phyloP scores from a whole-genome alignment of 805 yeast genomes.

The Monosporozyma unispora region DNA sequence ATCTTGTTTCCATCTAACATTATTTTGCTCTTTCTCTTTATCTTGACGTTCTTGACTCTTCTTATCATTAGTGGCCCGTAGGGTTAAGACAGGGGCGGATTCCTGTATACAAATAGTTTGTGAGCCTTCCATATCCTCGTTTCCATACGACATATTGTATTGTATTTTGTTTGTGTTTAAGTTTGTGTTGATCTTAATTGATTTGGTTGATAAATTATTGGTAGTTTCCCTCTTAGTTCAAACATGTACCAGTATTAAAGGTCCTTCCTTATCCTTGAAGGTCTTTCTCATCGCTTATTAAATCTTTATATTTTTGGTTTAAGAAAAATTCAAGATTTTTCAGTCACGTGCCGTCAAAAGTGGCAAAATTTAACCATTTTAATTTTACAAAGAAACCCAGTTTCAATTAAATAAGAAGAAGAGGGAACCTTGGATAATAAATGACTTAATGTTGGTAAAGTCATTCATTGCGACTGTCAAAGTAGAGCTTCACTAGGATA shows the following conservation, averaged over 20 bases:
- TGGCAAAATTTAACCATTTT: neutral
- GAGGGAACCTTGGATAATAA: neutral
- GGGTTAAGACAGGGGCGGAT: slow-evolving; percentile 2
- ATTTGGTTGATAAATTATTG: neutral
- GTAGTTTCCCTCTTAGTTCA: too few relatives aligned
- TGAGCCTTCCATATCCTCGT: slow-evolving; percentile 8
- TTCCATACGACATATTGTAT: neutral
- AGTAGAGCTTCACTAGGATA: neutral
- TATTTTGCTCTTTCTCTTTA: slow-evolving; percentile 20
- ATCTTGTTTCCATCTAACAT: slow-evolving; percentile 77
- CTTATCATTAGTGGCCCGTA: neutral
- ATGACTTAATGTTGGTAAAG: too few relatives aligned
- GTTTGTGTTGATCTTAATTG: neutral
- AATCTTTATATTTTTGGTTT: neutral
- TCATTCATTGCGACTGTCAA: neutral
- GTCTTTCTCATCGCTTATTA: neutral
- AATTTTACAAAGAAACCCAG: neutral
- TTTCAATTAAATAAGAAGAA: neutral
- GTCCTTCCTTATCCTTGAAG: neutral
- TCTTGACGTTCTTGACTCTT: slow-evolving; percentile 12
- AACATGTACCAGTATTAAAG: neutral
- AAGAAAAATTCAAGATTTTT: neutral
- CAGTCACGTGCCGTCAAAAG: neutral
- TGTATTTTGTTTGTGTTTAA: neutral
- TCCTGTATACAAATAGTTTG: slow-evolving; percentile 1